A percentile compares a stretch with the other conserved stretches of the same genome.
Evolutionary conservation across 345 rosid species (phyloP).

Genomic region (Microthlaspi erraticum): DNA sequence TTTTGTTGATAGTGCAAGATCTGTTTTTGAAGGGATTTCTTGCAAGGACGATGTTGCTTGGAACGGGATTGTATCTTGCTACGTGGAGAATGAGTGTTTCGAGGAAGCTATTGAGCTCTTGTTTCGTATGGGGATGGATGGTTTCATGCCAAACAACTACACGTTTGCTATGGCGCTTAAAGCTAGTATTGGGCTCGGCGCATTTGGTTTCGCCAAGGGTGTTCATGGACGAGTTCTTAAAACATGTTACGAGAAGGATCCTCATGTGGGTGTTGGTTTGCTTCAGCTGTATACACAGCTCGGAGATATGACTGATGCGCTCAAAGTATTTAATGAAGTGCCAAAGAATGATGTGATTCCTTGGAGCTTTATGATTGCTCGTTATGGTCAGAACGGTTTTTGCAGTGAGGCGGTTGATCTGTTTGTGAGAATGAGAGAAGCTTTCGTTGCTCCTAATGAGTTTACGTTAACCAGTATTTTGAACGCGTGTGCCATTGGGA

Average conservation of each 20-base stretch:
- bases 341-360: constrained; percentile 74
- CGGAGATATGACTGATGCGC: constrained; percentile 54
- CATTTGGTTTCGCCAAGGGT: constrained; percentile 54
- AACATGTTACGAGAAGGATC: constrained; percentile 60
- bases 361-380: constrained; percentile 93
- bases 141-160: constrained; percentile 67
- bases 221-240: constrained; percentile 73
- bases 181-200: constrained; percentile 70
- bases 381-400: constrained; percentile 64
- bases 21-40: constrained; percentile 65
- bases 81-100: constrained; percentile 66
- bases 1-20: constrained; percentile 54
- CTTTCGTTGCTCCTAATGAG: constrained; percentile 71
- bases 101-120: constrained; percentile 57
- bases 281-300: constrained; percentile 71
- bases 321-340: constrained; percentile 67
- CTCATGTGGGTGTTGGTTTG: constrained; percentile 64
- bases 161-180: constrained; percentile 70
- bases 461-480: constrained; percentile 73
- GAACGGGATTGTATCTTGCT: constrained; percentile 81
- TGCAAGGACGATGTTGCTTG: constrained; percentile 81
- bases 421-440: constrained; percentile 68
- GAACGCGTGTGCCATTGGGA: constrained; percentile 67
- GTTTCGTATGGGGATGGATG: constrained; percentile 63
- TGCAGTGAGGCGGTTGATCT: constrained; percentile 63